Evolutionary conservation across 163 green algal genomes (phyloP), one percentile per base, ranked within the genome.

Genomic region (Chloromonas sp.): DNA sequence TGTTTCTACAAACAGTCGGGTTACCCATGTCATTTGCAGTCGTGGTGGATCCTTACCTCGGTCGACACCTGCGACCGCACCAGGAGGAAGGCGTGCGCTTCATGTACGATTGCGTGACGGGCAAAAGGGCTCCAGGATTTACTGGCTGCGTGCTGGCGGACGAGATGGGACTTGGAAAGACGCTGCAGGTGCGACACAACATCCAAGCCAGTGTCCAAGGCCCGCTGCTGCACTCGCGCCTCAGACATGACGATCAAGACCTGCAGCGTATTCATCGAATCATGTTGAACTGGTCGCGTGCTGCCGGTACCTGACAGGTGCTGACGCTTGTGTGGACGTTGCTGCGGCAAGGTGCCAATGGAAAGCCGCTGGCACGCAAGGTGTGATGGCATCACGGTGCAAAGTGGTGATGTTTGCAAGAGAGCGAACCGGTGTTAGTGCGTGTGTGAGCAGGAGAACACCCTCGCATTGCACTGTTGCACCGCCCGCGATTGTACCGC

Each of bases 281-380:
- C 36, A 36, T 36, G 36, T 36, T 36, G 36, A 36, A 36, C 36
- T 36, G 36, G 36, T 36, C 36, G 36, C 36, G 36, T 36, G 36
- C 36, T 36, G 36, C 36, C 36, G 36, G 36, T 36, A 36, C 36
- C 36, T 36, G 36, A 36, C 93, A 96, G 81, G 89, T 96, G 14
- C 90, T 97, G 36, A 83, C 92, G 1, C 89, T 97, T 58, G 58
- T 95, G 0, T 98, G 94, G 93, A 97, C 94, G 3, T 78, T 97
- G 79, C 89, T 98, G 70, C 87, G 86, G 14, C 93, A 97, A 84
- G 93, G 94, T 0, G 93, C 93, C 0, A 71, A 91, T 77, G 85
- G 85, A 3, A 80, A 77, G 61, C 85, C 86, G 1, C 15, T 83
- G 13, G 71, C 82, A n/a, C n/a, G 0, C 14, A 88, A 91, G 86